Evolutionary conservation across 1,284 basidiomycete species (phyloP), one percentile per base, ranked within the genome.

Genomic region (Malassezia nana): DNA sequence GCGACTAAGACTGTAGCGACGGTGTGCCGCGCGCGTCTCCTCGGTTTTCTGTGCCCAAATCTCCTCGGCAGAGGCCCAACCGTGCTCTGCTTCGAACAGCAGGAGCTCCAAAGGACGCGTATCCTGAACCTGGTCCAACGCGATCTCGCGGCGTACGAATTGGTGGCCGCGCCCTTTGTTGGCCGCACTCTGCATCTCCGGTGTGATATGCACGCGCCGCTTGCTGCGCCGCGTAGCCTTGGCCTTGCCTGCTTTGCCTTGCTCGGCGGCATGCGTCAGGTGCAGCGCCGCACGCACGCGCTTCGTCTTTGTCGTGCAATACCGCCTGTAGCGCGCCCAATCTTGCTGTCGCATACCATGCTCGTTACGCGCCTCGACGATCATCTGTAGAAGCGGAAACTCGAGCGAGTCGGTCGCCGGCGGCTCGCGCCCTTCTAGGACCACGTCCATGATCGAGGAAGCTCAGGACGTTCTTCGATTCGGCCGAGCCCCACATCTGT

Each of bases 311-410:
- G 88, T 88, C 13, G 86, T 82, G 73, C 89, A 94, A 68, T 91
- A 90, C 65, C 86, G 87, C 61, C 86, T 80, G 76, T 91, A 91
- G 53, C 88, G 83, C 61, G 80, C 78, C 75, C 83, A 84, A 74
- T 95, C 89, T 69, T 84, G 86, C 71, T 88, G 90, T 57, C 90
- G 83, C 63, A 92, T 78, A 20, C 90, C 90, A 73, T 92, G 91
- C 26, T 87, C 84, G 64, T 81, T 89, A 55, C 90, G 83, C 69
- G 94, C 89, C 74, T 89, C 85, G 74, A 89, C 90, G 50, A 84
- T 82, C 56, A 89, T 79, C 72, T 84, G 82, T 38, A 94, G 79
- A 25, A 87, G 87, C 86, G 63, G 42, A 45, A 69, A 55, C 24
- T 61, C 51, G 45, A 73, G 55, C 15, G 46, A 31, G 4, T 45